phyloP scores from a whole-genome alignment of 768 basidiomycete species.

The Tylopilus sp. region DNA sequence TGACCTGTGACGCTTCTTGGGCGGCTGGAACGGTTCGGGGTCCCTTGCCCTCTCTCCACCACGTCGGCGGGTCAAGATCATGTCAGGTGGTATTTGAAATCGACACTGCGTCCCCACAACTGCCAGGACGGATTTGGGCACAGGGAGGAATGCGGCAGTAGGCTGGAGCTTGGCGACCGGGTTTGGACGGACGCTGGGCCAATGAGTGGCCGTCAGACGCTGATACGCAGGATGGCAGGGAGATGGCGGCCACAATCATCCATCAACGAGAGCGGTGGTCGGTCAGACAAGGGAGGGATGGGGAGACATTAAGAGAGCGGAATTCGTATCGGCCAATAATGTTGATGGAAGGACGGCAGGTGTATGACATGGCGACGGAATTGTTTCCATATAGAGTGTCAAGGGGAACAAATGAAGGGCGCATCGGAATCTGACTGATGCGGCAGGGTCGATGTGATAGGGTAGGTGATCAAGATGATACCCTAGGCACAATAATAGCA shows the following conservation, averaged over 20 bases:
- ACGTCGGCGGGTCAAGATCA: neutral
- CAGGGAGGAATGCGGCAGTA: slow-evolving; percentile 17
- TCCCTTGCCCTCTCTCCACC: slow-evolving; percentile 6
- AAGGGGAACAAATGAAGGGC: slow-evolving; percentile 26
- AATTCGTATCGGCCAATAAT: slow-evolving; percentile 21
- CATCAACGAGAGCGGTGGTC: slow-evolving; percentile 12
- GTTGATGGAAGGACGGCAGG: slow-evolving; percentile 14
- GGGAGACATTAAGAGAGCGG: neutral
- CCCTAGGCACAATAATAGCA: slow-evolving; percentile 21
- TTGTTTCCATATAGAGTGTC: slow-evolving; percentile 20
- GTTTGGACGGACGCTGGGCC: slow-evolving; percentile 9
- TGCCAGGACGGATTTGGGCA: slow-evolving; percentile 17
- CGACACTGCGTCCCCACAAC: slow-evolving; percentile 13
- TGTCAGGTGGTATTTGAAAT: slow-evolving; percentile 18
- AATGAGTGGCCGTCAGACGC: slow-evolving; percentile 2
- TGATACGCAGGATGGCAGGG: slow-evolving; percentile 9
- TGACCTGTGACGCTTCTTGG: slow-evolving; percentile 11
- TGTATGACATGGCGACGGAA: slow-evolving; percentile 23
- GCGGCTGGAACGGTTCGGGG: slow-evolving; percentile 9
- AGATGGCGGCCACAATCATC: slow-evolving; percentile 11
- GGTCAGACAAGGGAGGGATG: neutral
- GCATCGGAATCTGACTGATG: slow-evolving; percentile 33
- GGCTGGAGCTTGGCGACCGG: slow-evolving; percentile 21
- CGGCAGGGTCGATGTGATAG: slow-evolving; percentile 35
- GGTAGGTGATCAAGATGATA: slow-evolving; percentile 36